Evolutionary conservation across 768 basidiomycete species (phyloP), one percentile per base, ranked within the genome.

Genomic region (Heimioporus sp.): DNA sequence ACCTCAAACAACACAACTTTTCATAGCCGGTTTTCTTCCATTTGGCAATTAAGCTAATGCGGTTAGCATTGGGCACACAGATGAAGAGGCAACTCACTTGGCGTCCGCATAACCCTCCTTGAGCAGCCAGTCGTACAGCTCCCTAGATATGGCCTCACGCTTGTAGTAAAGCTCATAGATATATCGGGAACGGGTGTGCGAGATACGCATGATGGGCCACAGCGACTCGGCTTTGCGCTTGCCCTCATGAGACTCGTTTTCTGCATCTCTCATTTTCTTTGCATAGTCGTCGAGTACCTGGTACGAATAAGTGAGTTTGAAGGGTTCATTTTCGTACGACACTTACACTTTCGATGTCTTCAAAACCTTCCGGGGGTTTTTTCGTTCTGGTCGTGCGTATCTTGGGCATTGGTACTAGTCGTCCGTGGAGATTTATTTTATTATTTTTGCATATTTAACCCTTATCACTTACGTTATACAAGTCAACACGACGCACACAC

Each of bases 21-120:
- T 98, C 97, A 68, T 98, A 99, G 6, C 97, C 97, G 12, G 86
- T 76, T 73, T 98, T 99, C 78, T 98, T 98, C 97, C 97, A 99
- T 70, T 99, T 99, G 35, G 97, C 97, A 66, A 99, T 89, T 66
- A 98, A 73, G 66, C 95, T 98, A 58, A 24, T 36, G 48, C 36
- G 36, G 30, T 21, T 53, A 56, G 57, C 30, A 43, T 32, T 28
- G 36, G 49, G 16, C 17, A 47, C n/a, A 52, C 28, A 39, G 42
- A 48, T 34, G 31, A 45, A 38, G 36, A 30, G 36, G 40, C 12
- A 30, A 80, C 90, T 65, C 62, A 96, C 96, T 97, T 97, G 32
- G 86, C 86, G 66, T 99, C 97, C 24, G 90, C 97, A 69, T 98
- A 98, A 12, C 91, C 92, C 70, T 98, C 88, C 76, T 97, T 98